A percentile compares a stretch with the other conserved stretches of the same genome.
These are phyloP conservation scores for Creolimax fragrantissima DNA, from an alignment of 78 protist species.

Conservation along the genomic window DNA sequence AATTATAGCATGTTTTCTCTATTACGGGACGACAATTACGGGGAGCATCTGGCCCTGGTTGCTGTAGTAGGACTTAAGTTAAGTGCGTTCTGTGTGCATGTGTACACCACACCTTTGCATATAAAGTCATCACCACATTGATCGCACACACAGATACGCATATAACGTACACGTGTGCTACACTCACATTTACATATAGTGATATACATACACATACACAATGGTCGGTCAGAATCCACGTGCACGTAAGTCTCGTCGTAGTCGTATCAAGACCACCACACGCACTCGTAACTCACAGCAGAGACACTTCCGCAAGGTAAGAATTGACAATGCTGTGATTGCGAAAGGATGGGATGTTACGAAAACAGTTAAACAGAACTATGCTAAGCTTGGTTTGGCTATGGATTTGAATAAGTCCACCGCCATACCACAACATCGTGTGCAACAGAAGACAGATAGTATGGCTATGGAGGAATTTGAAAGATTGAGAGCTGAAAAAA, in stretches of 20 bases:
- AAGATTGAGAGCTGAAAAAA: not conserved
- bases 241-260: not conserved
- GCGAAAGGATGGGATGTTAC: not conserved
- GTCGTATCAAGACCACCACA: not conserved
- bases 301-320: not conserved
- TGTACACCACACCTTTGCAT: no score
- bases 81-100: no score
- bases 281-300: not conserved
- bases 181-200: not conserved
- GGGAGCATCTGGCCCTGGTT: no score
- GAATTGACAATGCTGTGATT: not conserved
- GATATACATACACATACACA: not conserved
- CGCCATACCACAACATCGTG: not conserved
- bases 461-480: not conserved
- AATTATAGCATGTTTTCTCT: no score
- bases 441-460: not conserved
- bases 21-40: no score
- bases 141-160: no score
- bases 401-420: not conserved
- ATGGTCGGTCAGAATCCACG: not conserved
- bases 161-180: no score
- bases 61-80: no score
- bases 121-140: no score
- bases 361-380: not conserved
- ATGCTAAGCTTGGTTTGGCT: not conserved